These are phyloP conservation scores for Aspergillus hancockii DNA, from an alignment of 495 filamentous ascomycete genomes.

Conservation along the genomic window DNA sequence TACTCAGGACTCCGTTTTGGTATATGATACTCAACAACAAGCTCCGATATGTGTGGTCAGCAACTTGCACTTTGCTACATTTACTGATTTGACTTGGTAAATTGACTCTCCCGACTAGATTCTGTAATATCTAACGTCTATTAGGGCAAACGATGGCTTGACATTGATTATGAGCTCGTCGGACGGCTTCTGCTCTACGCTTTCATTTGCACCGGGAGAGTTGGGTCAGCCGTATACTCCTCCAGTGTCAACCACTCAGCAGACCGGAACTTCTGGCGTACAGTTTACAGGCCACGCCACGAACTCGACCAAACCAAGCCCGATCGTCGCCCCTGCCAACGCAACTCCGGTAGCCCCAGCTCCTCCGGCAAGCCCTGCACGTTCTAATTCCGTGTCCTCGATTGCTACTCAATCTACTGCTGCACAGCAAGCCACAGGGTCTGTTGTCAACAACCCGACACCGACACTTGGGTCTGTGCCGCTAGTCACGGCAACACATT, in stretches of 20 bases:
- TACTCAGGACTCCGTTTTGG: slow-evolving; percentile 91
- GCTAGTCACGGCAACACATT: slow-evolving; percentile 68
- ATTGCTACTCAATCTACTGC: slow-evolving; percentile 61
- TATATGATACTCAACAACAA: slow-evolving; percentile 97
- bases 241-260: slow-evolving; percentile 54
- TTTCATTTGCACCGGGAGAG: slow-evolving; percentile 83
- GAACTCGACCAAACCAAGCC: slow-evolving; percentile 11
- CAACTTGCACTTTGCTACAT: slow-evolving; percentile 95
- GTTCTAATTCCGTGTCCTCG: slow-evolving; percentile 87
- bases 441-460: slow-evolving; percentile 73
- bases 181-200: slow-evolving; percentile 93
- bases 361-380: slow-evolving; percentile 71
- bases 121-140: slow-evolving; percentile 18
- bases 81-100: slow-evolving; percentile 95
- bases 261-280: slow-evolving; percentile 39
- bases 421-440: slow-evolving; percentile 30
- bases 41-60: slow-evolving; percentile 90
- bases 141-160: slow-evolving; percentile 86
- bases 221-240: slow-evolving; percentile 84
- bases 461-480: slow-evolving; percentile 74
- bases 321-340: slow-evolving; percentile 57
- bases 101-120: slow-evolving; percentile 19
- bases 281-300: slow-evolving; percentile 62
- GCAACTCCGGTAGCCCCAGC: slow-evolving; percentile 33
- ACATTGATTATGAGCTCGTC: slow-evolving; percentile 95